These are phyloP conservation scores for Oryza glumipatula DNA, from an alignment of 176 grass and related monocot genomes.

Conservation along the genomic window DNA sequence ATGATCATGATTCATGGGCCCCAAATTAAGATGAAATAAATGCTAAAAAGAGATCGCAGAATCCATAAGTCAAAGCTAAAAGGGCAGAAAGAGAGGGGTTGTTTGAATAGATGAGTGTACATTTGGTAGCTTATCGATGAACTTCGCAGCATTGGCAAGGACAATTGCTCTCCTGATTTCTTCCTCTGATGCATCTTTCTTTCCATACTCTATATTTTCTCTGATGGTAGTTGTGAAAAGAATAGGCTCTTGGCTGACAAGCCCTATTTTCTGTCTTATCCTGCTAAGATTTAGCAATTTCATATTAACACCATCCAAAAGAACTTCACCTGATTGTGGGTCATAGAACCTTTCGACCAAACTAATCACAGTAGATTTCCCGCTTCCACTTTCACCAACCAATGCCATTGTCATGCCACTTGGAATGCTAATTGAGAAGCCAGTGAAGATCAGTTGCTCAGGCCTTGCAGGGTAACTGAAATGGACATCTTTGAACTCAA, in stretches of 20 bases:
- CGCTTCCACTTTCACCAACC: conserved; percentile 81
- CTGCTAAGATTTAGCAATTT: conserved; percentile 61
- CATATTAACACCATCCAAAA: conserved; percentile 77
- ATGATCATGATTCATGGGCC: neutral
- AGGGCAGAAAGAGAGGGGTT: neutral
- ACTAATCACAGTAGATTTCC: conserved; percentile 79
- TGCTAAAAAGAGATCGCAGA: neutral
- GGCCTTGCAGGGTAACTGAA: conserved; percentile 80
- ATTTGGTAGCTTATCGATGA: conserved; percentile 64
- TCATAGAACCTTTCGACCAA: conserved; percentile 83
- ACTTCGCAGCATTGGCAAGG: conserved; percentile 81
- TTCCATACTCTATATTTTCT: conserved; percentile 75
- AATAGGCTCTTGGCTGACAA: conserved; percentile 79
- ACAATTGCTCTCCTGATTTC: conserved; percentile 62
- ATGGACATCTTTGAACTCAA: conserved; percentile 61
- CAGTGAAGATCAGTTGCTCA: conserved; percentile 64
- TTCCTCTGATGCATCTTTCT: conserved; percentile 59
- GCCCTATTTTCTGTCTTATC: conserved; percentile 71
- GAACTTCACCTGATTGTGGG: conserved; percentile 68
- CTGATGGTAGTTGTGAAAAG: conserved; percentile 77
- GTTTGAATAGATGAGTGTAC: conserved; percentile 35
- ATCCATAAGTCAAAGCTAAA: neutral
- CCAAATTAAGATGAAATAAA: neutral
- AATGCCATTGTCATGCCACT: conserved; percentile 74
- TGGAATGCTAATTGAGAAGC: conserved; percentile 66